phyloP scores from a whole-genome alignment of 352 stramenopile species.

The Phytophthora rubi region DNA sequence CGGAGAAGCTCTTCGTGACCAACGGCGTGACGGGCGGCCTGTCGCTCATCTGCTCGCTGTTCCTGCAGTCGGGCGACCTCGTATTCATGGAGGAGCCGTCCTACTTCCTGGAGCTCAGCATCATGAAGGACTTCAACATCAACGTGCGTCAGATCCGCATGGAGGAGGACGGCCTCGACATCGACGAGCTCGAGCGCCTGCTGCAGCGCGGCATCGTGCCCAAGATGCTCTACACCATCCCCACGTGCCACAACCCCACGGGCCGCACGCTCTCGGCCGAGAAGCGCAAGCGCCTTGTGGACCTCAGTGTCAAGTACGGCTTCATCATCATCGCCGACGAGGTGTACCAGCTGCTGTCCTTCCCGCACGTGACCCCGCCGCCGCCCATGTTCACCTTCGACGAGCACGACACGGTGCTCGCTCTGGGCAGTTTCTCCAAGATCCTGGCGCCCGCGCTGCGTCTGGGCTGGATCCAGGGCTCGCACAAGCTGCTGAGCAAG shows the following conservation, averaged over 20 bases:
- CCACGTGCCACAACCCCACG: slow-evolving; percentile 95
- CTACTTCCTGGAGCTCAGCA: slow-evolving; percentile 94
- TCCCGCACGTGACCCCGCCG: slow-evolving; percentile 83
- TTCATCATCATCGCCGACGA: slow-evolving; percentile 94
- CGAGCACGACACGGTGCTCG: slow-evolving; percentile 80
- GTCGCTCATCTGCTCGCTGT: slow-evolving; percentile 90
- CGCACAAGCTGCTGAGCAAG: slow-evolving; percentile 70
- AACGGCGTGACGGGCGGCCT: slow-evolving; percentile 93
- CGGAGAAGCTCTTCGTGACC: slow-evolving; percentile 92
- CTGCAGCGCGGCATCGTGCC: slow-evolving; percentile 77
- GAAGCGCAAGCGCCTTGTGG: slow-evolving; percentile 88
- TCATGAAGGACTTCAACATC: slow-evolving; percentile 95
- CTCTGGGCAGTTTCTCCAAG: slow-evolving; percentile 96
- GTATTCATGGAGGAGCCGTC: slow-evolving; percentile 94
- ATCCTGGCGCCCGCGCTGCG: slow-evolving; percentile 93
- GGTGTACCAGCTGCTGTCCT: slow-evolving; percentile 96
- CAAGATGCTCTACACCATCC: slow-evolving; percentile 95
- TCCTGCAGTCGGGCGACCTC: slow-evolving; percentile 87
- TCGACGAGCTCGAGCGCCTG: slow-evolving; percentile 88
- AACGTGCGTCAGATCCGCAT: slow-evolving; percentile 91
- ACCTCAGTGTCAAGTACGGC: slow-evolving; percentile 89
- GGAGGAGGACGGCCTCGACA: slow-evolving; percentile 87
- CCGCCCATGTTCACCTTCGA: slow-evolving; percentile 89
- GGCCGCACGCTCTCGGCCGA: slow-evolving; percentile 84
- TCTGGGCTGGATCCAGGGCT: slow-evolving; percentile 89